These are phyloP conservation scores for Phytomonas francai DNA, from an alignment of 208 protist genomes.

Conservation along the genomic window DNA sequence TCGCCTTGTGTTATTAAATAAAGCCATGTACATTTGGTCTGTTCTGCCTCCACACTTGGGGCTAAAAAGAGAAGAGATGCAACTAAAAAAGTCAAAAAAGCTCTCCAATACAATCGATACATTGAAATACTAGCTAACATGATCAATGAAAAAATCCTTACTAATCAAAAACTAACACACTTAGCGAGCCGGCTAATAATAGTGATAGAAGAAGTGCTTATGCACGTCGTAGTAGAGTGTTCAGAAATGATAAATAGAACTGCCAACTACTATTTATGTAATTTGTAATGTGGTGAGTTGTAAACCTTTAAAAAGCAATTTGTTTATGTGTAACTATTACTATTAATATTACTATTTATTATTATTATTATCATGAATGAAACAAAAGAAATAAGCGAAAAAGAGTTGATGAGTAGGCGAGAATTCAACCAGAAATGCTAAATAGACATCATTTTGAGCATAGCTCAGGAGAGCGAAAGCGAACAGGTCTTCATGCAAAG, in stretches of 20 bases:
- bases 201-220: not conserved
- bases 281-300: not conserved
- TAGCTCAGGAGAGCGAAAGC: not conserved
- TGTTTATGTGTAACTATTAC: no score
- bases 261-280: not conserved
- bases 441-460: not conserved
- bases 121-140: not conserved
- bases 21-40: not conserved
- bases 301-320: not conserved
- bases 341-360: no score
- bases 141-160: not conserved
- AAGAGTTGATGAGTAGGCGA: not conserved
- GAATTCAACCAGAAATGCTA: not conserved
- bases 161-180: not conserved
- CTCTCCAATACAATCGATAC: not conserved
- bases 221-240: not conserved
- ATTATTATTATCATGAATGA: not conserved
- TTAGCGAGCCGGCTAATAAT: not conserved
- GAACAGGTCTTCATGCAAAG: not conserved
- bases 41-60: not conserved
- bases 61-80: constrained; percentile 1
- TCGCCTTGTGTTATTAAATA: constrained; percentile 1
- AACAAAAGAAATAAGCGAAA: not conserved
- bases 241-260: not conserved
- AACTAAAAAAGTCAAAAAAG: constrained; percentile 2